A percentile compares a stretch with the other conserved stretches of the same genome.
Conservation (phyloP, 2,329 filamentous ascomycete species). For the Xylariaceae sp. region DNA sequence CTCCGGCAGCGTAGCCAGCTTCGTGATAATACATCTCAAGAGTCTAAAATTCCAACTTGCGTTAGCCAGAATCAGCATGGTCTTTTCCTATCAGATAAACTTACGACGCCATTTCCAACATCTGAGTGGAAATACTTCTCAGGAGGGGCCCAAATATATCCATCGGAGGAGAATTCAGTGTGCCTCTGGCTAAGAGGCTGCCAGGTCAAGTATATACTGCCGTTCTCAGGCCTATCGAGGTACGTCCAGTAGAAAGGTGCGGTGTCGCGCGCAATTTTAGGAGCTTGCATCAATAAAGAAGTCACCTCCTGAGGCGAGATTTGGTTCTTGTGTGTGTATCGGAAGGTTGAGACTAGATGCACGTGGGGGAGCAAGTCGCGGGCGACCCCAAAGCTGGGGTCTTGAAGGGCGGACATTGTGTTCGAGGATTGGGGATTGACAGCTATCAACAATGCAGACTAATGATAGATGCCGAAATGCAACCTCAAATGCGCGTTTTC, state of each 20-base stretch:
- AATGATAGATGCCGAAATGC: no score
- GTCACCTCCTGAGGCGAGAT: constrained; percentile 74
- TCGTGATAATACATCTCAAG: constrained; percentile 87
- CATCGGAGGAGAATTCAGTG: constrained; percentile 80
- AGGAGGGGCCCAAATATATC: constrained; percentile 82
- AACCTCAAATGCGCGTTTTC: no score
- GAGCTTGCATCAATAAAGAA: constrained; percentile 77
- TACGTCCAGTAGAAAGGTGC: constrained; percentile 93
- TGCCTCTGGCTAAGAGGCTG: constrained; percentile 70
- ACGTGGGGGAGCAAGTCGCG: constrained; percentile 70
- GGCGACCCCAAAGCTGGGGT: constrained; percentile 44
- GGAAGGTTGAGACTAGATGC: constrained; percentile 79
- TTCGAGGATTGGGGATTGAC: not conserved
- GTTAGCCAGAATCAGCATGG: constrained; percentile 12
- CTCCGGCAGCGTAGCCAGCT: constrained; percentile 72
- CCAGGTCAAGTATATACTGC: constrained; percentile 82
- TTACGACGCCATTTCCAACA: constrained; percentile 55
- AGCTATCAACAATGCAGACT: not conserved
- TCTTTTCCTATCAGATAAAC: constrained; percentile 17
- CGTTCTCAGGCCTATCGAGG: constrained; percentile 76
- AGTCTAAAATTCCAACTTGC: constrained; percentile 49
- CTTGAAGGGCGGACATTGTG: constrained; percentile 31
- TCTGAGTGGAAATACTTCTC: constrained; percentile 77
- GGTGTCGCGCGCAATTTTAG: constrained; percentile 77
- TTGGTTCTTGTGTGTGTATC: constrained; percentile 69